Conservation (phyloP, 768 basidiomycete species). For the Solioccasus polychromus region DNA sequence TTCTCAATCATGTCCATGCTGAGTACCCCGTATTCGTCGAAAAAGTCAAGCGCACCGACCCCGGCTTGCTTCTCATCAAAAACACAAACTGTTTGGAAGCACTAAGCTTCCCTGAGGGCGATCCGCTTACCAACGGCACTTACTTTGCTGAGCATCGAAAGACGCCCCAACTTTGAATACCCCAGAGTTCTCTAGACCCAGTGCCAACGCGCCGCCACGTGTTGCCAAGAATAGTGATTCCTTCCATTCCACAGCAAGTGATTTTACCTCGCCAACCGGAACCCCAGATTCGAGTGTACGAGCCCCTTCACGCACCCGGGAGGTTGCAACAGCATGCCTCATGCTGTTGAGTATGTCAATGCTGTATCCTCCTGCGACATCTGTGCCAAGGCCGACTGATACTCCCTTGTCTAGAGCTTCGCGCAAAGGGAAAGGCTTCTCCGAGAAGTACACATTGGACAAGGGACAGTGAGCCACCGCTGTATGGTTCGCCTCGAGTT, state of each 20-base stretch:
- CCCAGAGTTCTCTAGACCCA: conserved; percentile 56
- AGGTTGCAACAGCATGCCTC: conserved; percentile 73
- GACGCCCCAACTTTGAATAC: conserved; percentile 57
- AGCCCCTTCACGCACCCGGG: conserved; percentile 64
- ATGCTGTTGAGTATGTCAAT: conserved; percentile 75
- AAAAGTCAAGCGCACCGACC: conserved; percentile 69
- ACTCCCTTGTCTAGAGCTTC: conserved; percentile 67
- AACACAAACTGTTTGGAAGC: conserved; percentile 41
- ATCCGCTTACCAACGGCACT: conserved; percentile 22
- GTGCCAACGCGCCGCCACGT: conserved; percentile 68
- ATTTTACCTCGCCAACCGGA: background rate
- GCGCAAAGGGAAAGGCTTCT: conserved; percentile 61
- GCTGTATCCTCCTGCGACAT: conserved; percentile 85
- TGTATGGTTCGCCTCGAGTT: conserved; percentile 48
- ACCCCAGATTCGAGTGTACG: conserved; percentile 26
- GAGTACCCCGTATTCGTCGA: conserved; percentile 39
- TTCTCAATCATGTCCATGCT: conserved; percentile 67
- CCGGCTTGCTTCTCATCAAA: conserved; percentile 44
- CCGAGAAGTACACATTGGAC: conserved; percentile 86
- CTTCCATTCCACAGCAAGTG: conserved; percentile 71
- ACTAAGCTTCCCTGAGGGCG: background rate
- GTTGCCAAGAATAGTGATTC: conserved; percentile 82
- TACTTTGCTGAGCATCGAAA: conserved; percentile 77
- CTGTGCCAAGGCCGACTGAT: conserved; percentile 78
- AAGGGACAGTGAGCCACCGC: conserved; percentile 86